A percentile compares a stretch with the other conserved stretches of the same genome.
phyloP scores from a whole-genome alignment of 441 rosid species.

The Croton laevigatus region DNA sequence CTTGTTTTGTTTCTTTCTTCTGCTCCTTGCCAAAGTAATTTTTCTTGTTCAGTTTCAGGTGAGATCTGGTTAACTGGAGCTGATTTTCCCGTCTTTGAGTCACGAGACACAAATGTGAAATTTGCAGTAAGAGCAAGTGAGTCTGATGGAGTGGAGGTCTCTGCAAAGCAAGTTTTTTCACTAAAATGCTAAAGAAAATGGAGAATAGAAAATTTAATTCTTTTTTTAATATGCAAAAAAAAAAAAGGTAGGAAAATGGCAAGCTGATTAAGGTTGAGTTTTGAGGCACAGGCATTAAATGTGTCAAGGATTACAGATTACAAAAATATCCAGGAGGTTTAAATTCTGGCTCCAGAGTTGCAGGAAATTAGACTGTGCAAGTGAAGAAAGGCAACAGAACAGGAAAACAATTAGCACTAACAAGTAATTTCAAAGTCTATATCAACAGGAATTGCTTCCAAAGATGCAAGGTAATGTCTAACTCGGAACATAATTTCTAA shows the following conservation, averaged over 20 bases:
- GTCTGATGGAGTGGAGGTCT: conserved; percentile 37
- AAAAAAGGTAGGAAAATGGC: not conserved
- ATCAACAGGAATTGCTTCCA: not conserved
- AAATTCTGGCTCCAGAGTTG: not conserved
- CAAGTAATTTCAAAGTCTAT: not conserved
- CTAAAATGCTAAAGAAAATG: not conserved
- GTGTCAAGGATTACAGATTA: not conserved
- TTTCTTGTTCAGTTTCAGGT: conserved; percentile 62
- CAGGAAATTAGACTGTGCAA: not conserved
- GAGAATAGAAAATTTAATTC: not conserved
- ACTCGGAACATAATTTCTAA: not conserved
- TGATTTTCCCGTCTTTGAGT: conserved; percentile 69
- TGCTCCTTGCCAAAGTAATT: conserved; percentile 62
- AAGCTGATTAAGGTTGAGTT: not conserved
- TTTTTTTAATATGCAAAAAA: not conserved
- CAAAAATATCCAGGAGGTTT: not conserved
- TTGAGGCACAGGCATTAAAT: not conserved
- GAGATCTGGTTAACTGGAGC: conserved; percentile 57
- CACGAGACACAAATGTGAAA: conserved; percentile 78
- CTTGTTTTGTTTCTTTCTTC: conserved; percentile 61
- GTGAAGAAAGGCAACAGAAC: not conserved
- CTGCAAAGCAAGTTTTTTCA: conserved; percentile 37
- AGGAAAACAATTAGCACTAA: no score
- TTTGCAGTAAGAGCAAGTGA: conserved; percentile 65
- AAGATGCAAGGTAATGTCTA: not conserved